Evolutionary conservation across 78 protist species (phyloP).

Genomic region (Monosiga brevicollis): DNA sequence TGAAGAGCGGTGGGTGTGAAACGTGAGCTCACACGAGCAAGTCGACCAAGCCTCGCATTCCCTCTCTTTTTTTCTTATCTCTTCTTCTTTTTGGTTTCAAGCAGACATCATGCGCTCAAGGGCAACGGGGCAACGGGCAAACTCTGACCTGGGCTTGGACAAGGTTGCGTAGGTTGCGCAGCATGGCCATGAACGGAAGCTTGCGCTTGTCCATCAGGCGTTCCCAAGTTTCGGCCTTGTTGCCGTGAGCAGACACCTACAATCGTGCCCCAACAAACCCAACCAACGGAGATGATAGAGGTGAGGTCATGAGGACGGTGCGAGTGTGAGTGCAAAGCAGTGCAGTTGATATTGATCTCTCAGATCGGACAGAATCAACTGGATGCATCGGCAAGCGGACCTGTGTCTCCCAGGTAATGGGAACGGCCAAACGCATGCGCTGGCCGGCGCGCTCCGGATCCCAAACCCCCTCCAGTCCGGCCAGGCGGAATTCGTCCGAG

Average conservation of each 20-base stretch:
- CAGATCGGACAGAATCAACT: slow-evolving; percentile 10
- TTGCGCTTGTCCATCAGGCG: slow-evolving; percentile 42
- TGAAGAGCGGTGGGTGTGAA: no score
- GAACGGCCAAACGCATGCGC: slow-evolving; percentile 63
- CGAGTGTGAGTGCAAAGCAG: no score
- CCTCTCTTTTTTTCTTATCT: no score
- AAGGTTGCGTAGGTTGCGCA: slow-evolving; percentile 74
- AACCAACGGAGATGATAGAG: no score
- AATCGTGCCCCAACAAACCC: no score
- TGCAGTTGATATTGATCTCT: no score
- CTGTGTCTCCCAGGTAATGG: slow-evolving; percentile 80
- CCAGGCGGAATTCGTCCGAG: slow-evolving; percentile 33
- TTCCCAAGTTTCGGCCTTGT: slow-evolving; percentile 62
- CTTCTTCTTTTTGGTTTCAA: no score
- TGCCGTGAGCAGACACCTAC: slow-evolving; percentile 47
- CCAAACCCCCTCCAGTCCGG: slow-evolving; percentile 48
- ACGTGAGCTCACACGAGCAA: no score
- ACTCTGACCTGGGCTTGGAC: slow-evolving; percentile 34
- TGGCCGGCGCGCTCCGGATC: slow-evolving; percentile 50
- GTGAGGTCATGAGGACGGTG: no score
- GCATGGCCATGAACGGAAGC: slow-evolving; percentile 84
- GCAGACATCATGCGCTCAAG: not conserved
- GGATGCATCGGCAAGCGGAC: no score
- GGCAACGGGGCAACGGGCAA: slow-evolving; percentile 1
- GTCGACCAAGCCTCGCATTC: no score